Conservation (phyloP, 2,329 filamentous ascomycete genomes). For the Diaporthe ilicicola region DNA sequence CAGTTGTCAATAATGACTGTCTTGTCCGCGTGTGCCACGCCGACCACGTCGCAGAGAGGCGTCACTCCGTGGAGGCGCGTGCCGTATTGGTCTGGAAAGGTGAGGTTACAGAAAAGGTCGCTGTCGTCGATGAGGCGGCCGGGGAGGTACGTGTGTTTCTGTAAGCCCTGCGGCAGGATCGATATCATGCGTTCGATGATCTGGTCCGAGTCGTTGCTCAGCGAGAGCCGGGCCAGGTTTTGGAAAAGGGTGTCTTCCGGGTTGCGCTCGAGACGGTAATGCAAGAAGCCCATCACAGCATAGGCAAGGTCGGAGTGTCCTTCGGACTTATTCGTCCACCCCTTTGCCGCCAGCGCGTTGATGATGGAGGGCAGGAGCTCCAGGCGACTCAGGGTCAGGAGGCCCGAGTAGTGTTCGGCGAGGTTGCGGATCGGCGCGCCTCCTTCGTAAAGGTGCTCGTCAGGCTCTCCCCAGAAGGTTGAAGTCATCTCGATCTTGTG, state of each 20-base stretch:
- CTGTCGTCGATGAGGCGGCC: neutral
- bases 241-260: conserved; percentile 40
- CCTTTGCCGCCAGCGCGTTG: conserved; percentile 36
- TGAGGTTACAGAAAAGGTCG: conserved; percentile 36
- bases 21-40: conserved; percentile 40
- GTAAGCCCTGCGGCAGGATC: conserved; percentile 32
- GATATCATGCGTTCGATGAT: conserved; percentile 44
- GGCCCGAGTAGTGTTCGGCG: conserved; percentile 41
- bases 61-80: conserved; percentile 44
- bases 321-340: conserved; percentile 21
- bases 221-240: conserved; percentile 42
- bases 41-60: conserved; percentile 43
- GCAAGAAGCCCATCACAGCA: conserved; percentile 43
- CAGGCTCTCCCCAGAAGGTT: conserved; percentile 37
- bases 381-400: conserved; percentile 39
- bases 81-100: conserved; percentile 38
- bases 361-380: conserved; percentile 40
- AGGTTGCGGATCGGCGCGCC: conserved; percentile 36
- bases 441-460: conserved; percentile 22
- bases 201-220: conserved; percentile 43
- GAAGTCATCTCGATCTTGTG: conserved; percentile 37
- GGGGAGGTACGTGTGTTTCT: neutral
- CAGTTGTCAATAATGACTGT: conserved; percentile 42
- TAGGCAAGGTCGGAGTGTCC: conserved; percentile 42
- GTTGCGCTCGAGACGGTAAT: conserved; percentile 38